phyloP scores from a whole-genome alignment of 2,329 filamentous ascomycete species.

The Sporothrix phasma region DNA sequence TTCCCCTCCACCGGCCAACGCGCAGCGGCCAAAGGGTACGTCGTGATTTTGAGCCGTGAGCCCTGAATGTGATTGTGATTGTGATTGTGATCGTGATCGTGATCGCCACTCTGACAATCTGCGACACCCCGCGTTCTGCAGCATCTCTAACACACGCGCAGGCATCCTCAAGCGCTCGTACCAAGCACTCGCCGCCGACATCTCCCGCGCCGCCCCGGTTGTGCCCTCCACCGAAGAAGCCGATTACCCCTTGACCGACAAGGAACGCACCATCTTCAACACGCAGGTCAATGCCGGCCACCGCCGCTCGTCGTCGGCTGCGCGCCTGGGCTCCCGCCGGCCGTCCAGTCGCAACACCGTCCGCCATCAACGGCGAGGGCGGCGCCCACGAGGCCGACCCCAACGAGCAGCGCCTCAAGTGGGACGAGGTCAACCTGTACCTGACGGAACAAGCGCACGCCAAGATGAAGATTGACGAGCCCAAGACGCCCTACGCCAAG shows the following conservation, averaged over 20 bases:
- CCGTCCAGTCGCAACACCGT: constrained; percentile 48
- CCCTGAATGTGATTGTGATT: no score
- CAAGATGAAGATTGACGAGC: constrained; percentile 98
- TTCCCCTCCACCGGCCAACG: constrained; percentile 32
- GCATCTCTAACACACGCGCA: constrained; percentile 28
- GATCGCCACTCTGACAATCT: background rate
- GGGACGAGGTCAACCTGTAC: constrained; percentile 98
- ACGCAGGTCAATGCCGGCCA: constrained; percentile 89
- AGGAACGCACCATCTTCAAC: constrained; percentile 88
- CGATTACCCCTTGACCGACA: constrained; percentile 53
- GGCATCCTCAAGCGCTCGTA: constrained; percentile 92
- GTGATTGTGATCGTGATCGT: no score
- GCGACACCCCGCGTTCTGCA: background rate
- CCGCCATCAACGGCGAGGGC: constrained; percentile 29
- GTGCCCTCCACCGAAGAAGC: constrained; percentile 34
- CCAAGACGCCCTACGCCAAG: constrained; percentile 91
- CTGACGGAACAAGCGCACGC: constrained; percentile 92
- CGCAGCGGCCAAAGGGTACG: constrained; percentile 38
- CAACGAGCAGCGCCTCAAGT: constrained; percentile 72
- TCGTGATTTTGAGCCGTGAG: no score
- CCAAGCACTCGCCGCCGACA: constrained; percentile 49
- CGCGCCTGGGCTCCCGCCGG: constrained; percentile 60
- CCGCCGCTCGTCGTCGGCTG: constrained; percentile 69
- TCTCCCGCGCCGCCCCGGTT: constrained; percentile 26
- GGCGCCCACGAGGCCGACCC: constrained; percentile 36